Conservation (phyloP, 805 yeast species). For the Nakazawaea holstii region DNA sequence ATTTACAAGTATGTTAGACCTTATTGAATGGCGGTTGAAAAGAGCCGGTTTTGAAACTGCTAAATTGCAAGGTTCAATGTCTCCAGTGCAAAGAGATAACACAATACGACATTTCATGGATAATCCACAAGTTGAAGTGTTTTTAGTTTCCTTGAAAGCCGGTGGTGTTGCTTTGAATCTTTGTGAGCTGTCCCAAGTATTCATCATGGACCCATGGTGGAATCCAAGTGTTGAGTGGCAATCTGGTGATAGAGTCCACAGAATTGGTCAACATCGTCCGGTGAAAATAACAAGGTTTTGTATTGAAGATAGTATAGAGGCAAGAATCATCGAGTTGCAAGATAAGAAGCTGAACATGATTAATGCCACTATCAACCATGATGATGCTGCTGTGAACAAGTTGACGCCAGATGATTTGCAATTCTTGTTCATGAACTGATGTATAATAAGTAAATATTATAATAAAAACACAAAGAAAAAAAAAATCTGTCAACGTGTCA, state of each 20-base stretch:
- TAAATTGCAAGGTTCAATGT: constrained; percentile 93
- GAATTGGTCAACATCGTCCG: constrained; percentile 95
- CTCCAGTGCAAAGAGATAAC: constrained; percentile 91
- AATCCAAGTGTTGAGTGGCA: constrained; percentile 99
- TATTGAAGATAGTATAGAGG: constrained; percentile 95
- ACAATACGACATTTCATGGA: constrained; percentile 91
- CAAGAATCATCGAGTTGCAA: constrained; percentile 91
- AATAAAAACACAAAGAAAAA: neutral
- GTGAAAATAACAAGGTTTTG: constrained; percentile 89
- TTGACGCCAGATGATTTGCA: constrained; percentile 93
- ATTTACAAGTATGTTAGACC: constrained; percentile 92
- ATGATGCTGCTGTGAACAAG: constrained; percentile 83
- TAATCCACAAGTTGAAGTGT: constrained; percentile 87
- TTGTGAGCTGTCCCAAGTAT: constrained; percentile 96
- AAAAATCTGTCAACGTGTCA: neutral
- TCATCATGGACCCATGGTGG: constrained; percentile 98
- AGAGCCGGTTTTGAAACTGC: constrained; percentile 95
- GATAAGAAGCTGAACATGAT: constrained; percentile 98
- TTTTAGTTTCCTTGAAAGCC: constrained; percentile 90
- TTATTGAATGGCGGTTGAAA: constrained; percentile 92
- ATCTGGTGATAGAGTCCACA: constrained; percentile 94
- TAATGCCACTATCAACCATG: constrained; percentile 91
- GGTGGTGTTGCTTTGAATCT: constrained; percentile 98
- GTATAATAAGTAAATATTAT: no score
- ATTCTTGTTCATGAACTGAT: constrained; percentile 79